phyloP scores from a whole-genome alignment of 768 basidiomycete genomes.

The Kwoniella botswanensis region DNA sequence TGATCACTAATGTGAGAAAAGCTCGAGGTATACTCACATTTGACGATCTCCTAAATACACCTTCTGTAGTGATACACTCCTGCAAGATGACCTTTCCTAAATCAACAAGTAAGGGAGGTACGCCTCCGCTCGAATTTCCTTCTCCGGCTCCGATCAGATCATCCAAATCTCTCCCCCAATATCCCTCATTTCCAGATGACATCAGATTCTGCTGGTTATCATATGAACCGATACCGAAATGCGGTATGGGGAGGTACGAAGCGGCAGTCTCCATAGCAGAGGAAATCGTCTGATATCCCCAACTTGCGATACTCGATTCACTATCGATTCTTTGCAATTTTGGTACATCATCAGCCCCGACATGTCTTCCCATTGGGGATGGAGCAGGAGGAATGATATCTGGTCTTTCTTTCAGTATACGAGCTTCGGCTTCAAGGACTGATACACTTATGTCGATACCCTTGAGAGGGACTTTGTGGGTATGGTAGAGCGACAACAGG shows the following conservation, averaged over 20 bases:
- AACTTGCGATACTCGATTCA: slow-evolving; percentile 16
- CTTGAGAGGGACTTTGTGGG: slow-evolving; percentile 28
- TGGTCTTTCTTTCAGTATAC: slow-evolving; percentile 17
- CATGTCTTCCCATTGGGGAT: background rate
- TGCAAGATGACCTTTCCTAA: slow-evolving; percentile 37
- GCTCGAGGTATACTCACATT: slow-evolving; percentile 33
- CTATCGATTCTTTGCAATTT: slow-evolving; percentile 8
- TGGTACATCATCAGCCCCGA: background rate
- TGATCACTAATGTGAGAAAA: background rate
- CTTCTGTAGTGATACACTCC: slow-evolving; percentile 35
- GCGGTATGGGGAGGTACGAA: slow-evolving; percentile 25
- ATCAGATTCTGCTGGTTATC: background rate
- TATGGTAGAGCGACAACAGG: slow-evolving; percentile 25
- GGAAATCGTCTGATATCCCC: slow-evolving; percentile 26
- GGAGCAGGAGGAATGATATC: slow-evolving; percentile 17
- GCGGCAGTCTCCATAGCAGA: slow-evolving; percentile 22
- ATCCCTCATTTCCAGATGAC: slow-evolving; percentile 10
- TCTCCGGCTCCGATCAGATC: slow-evolving; percentile 12
- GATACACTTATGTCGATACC: slow-evolving; percentile 32
- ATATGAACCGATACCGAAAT: slow-evolving; percentile 4
- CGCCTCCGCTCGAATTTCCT: slow-evolving; percentile 9
- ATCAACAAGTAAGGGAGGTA: slow-evolving; percentile 27
- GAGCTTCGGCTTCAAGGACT: slow-evolving; percentile 35
- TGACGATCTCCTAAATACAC: slow-evolving; percentile 40
- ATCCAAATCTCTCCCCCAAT: slow-evolving; percentile 28